Conservation (phyloP, 1,139 yeast species). For the Torulaspora globosa region DNA sequence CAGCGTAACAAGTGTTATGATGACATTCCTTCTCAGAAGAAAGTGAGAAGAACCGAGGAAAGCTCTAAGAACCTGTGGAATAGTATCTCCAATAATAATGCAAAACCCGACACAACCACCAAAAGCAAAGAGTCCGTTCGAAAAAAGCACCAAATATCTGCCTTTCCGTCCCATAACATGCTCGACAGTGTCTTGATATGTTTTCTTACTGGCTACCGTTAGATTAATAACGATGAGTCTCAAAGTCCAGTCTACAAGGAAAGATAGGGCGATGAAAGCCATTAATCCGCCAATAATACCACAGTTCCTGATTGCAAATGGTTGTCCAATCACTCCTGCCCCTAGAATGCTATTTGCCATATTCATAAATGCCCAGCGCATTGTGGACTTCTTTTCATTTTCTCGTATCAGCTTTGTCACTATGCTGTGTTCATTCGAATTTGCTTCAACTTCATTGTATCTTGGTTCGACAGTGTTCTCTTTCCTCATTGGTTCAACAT, state of each 20-base stretch:
- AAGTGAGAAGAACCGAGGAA: slow-evolving; percentile 51
- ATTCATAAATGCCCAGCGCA: slow-evolving; percentile 91
- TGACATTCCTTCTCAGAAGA: slow-evolving; percentile 58
- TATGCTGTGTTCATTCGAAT: slow-evolving; percentile 5
- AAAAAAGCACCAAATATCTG: slow-evolving; percentile 57
- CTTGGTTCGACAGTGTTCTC: background rate
- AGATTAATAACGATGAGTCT: slow-evolving; percentile 80
- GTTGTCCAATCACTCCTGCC: slow-evolving; percentile 93
- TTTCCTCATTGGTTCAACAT: slow-evolving; percentile 1
- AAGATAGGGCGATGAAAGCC: slow-evolving; percentile 55
- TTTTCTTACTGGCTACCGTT: slow-evolving; percentile 65
- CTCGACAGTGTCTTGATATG: slow-evolving; percentile 83
- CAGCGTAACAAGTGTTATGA: slow-evolving; percentile 65
- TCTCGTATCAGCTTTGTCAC: slow-evolving; percentile 15
- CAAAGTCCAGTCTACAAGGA: slow-evolving; percentile 84
- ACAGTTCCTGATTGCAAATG: slow-evolving; percentile 77
- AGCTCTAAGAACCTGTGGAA: slow-evolving; percentile 80
- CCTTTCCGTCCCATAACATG: slow-evolving; percentile 77
- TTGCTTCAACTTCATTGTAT: background rate
- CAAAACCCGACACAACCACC: slow-evolving; percentile 96
- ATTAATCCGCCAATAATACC: slow-evolving; percentile 75
- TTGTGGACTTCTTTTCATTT: slow-evolving; percentile 35
- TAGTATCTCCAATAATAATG: slow-evolving; percentile 90
- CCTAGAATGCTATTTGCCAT: slow-evolving; percentile 94
- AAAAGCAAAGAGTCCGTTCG: slow-evolving; percentile 86